phyloP scores from a whole-genome alignment of 73 alveolate genomes.

The Paramecium tetraurelia region DNA sequence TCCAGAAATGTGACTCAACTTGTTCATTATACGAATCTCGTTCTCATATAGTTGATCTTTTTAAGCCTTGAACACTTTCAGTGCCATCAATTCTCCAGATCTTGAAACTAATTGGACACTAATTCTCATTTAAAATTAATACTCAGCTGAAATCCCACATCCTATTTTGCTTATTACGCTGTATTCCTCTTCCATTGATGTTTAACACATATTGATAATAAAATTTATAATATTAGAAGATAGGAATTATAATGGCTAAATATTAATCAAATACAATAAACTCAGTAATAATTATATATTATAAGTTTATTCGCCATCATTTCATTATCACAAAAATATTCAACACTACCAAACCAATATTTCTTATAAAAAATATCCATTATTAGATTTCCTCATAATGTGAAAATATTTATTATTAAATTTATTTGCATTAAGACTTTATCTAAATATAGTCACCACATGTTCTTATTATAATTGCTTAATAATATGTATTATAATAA shows the following conservation, averaged over 20 bases:
- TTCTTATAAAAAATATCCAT: background rate
- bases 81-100: slow-evolving; percentile 26
- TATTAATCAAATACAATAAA: background rate
- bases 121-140: background rate
- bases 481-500: background rate
- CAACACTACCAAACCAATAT: background rate
- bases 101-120: slow-evolving; percentile 30
- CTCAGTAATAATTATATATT: background rate
- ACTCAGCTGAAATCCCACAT: slow-evolving; percentile 19
- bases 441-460: background rate
- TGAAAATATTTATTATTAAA: background rate
- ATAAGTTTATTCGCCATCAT: background rate
- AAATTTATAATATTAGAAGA: background rate
- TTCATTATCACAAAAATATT: background rate
- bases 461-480: background rate
- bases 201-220: background rate
- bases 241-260: background rate
- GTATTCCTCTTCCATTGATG: background rate
- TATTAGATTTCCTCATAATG: background rate
- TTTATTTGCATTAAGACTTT: background rate
- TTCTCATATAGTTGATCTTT: background rate
- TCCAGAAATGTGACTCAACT: background rate
- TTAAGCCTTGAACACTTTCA: slow-evolving; percentile 7
- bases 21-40: background rate
- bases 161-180: background rate